Conservation (phyloP, 2,329 filamentous ascomycete species). For the Penicillium sclerotiorum region DNA sequence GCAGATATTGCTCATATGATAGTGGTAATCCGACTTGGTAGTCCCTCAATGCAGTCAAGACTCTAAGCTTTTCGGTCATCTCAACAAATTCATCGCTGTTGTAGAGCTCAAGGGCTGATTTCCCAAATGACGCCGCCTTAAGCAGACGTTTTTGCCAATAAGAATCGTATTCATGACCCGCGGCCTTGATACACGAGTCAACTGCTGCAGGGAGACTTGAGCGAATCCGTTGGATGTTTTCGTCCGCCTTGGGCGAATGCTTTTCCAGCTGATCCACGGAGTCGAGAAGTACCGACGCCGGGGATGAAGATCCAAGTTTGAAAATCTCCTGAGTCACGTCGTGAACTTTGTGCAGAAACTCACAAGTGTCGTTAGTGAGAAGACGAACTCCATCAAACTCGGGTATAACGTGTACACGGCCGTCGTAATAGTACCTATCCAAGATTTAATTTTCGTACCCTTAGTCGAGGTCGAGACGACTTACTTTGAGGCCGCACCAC, state of each 20-base stretch:
- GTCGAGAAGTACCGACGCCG: conserved; percentile 90
- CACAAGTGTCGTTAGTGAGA: conserved; percentile 90
- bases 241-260: conserved; percentile 94
- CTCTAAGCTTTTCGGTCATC: conserved; percentile 91
- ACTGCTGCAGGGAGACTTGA: conserved; percentile 88
- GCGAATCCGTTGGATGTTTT: conserved; percentile 93
- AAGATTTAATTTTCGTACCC: background rate
- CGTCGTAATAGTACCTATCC: conserved; percentile 81
- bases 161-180: conserved; percentile 85
- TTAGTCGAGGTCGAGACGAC: conserved; percentile 5
- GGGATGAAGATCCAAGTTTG: conserved; percentile 80
- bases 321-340: conserved; percentile 86
- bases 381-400: conserved; percentile 89
- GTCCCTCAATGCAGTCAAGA: conserved; percentile 88
- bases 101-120: conserved; percentile 95
- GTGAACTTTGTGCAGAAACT: conserved; percentile 94
- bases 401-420: conserved; percentile 82
- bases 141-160: conserved; percentile 94
- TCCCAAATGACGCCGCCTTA: conserved; percentile 96
- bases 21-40: conserved; percentile 89
- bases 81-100: conserved; percentile 99
- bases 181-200: conserved; percentile 88
- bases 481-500: conserved; percentile 69
- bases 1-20: conserved; percentile 91
- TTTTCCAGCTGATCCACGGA: conserved; percentile 88